Evolutionary conservation across 768 basidiomycete genomes (phyloP), one percentile per base, ranked within the genome.

Genomic region (Lactarius deliciosus): DNA sequence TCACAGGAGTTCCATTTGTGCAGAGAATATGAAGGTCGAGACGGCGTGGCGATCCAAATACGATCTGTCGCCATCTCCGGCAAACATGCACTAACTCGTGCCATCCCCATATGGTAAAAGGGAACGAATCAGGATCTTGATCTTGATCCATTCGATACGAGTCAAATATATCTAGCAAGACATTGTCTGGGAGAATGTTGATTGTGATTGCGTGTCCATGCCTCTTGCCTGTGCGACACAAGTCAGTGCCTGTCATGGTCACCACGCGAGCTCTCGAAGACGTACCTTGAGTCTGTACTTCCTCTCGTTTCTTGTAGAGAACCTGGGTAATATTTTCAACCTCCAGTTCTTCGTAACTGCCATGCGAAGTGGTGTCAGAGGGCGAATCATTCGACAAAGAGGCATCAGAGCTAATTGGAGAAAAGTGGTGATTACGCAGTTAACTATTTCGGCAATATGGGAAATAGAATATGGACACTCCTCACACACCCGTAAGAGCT

Each of bases 1-100:
- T 64, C 45, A 58, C 57, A 16, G 57, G 63, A 7, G 43, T 64
- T 20, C 63, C 18, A n/a, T 58, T 5, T 38, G 45, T 64, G 22
- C 63, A 58, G 16, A 36, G 25, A 15, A 64, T 43, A 18, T 45
- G 45, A 25, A 58, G 10, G 8, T 58, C 56, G 7, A 58, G 63
- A 36, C 57, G 43, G 28, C 16, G 34, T 10, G 63, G 45, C 13
- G 57, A 64, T 20, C 1, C 32, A 38, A 58, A 38, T n/a, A 64
- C 18, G 16, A 64, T 22, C 3, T 50, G 22, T 38, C 63, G 32
- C 63, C 57, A 64, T 18, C 25, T 57, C 11, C 34, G 16, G 57
- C 45, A 64, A 5, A 64, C 57, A 5, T 57, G 63, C 6, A 38
- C 43, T 1, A 64, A n/a, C 18, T 38, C 3, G 18, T 38, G 13